Percentiles rank a stretch among this genome's conserved stretches.
Evolutionary conservation across 164 flowering plant genomes (phyloP).

Genomic region (Vitis cinerea): DNA sequence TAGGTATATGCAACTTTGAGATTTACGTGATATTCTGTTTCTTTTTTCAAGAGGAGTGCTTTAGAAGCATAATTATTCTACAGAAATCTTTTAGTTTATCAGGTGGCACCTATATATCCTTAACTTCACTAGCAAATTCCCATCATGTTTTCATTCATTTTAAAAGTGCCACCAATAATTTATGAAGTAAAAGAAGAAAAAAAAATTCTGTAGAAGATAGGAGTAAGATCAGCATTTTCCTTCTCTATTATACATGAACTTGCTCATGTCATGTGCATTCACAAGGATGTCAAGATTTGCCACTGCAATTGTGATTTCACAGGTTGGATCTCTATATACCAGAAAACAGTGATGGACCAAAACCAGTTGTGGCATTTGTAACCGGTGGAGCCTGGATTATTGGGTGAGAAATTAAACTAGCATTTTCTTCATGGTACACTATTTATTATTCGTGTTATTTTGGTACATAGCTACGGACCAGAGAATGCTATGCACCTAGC

Average conservation of each 20-base stretch:
- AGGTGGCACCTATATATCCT: no score
- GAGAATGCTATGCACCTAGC: no score
- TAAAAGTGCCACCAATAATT: no score
- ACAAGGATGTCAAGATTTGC: not conserved
- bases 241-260: not conserved
- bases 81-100: no score
- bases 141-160: no score
- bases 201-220: no score
- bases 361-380: constrained; percentile 93
- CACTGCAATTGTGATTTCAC: constrained; percentile 21
- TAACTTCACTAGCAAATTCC: no score
- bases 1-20: constrained; percentile 40
- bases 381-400: constrained; percentile 99
- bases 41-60: not conserved
- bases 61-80: no score
- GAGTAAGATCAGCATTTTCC: not conserved
- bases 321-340: constrained; percentile 94
- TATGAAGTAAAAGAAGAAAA: no score
- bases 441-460: not conserved
- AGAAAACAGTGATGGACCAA: constrained; percentile 41
- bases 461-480: no score
- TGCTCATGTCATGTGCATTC: not conserved
- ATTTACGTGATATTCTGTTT: not conserved
- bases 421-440: not conserved
- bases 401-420: constrained; percentile 55